Conservation (phyloP, 208 protist species). For the Trypanosoma theileri region DNA sequence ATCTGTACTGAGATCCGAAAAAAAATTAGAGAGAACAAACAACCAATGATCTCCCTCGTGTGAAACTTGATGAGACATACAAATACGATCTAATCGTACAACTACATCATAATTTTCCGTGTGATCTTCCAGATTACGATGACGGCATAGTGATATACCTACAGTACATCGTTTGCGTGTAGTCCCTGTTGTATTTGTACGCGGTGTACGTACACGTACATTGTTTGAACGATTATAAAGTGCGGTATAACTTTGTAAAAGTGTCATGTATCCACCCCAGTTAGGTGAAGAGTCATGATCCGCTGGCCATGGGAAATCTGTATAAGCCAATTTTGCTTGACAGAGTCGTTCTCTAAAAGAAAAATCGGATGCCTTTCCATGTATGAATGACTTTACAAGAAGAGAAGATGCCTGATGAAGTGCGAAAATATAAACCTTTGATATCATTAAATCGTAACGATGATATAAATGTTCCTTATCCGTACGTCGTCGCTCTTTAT, state of each 20-base stretch:
- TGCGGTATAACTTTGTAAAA: conserved; percentile 35
- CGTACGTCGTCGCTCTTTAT: conserved; percentile 8
- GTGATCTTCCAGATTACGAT: conserved; percentile 27
- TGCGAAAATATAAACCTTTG: conserved; percentile 23
- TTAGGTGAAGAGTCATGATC: conserved; percentile 27
- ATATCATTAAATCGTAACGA: conserved; percentile 25
- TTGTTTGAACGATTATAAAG: conserved; percentile 26
- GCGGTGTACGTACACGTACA: conserved; percentile 2
- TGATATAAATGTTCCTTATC: conserved; percentile 24
- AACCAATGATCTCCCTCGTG: conserved; percentile 56
- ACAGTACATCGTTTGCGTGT: conserved; percentile 9
- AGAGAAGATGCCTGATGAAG: conserved; percentile 15
- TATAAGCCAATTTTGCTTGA: conserved; percentile 9
- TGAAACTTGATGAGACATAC: conserved; percentile 41
- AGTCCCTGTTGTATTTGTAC: neutral
- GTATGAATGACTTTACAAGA: conserved; percentile 12
- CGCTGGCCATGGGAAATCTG: conserved; percentile 29
- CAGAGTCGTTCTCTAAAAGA: conserved; percentile 21
- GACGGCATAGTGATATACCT: conserved; percentile 26
- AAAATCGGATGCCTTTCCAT: conserved; percentile 17
- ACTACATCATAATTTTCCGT: conserved; percentile 29
- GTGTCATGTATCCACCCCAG: conserved; percentile 21
- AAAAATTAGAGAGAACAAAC: conserved; percentile 51
- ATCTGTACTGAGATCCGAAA: conserved; percentile 27
- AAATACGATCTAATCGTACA: conserved; percentile 37